Evolutionary conservation across 169 alveolate species (phyloP), one percentile per base, ranked within the genome.

Genomic region (Plasmodium blacklocki): DNA sequence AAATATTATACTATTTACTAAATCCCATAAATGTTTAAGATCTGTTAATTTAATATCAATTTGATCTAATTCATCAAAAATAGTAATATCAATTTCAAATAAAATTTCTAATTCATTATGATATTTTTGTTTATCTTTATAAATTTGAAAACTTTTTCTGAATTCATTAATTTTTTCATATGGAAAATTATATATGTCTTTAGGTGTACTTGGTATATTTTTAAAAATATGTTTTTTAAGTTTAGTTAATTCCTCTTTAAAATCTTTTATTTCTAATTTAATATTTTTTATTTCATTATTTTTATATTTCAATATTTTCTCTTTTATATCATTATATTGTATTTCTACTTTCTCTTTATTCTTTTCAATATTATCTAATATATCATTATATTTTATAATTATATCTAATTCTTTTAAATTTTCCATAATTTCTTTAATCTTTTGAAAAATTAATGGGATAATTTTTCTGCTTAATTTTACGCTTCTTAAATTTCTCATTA

Each of bases 11-110:
- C 96, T 73, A 23, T 96, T 94, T 43, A 96, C 95, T 58, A 97
- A 96, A 93, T 98, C 99, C 99, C 99, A 98, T 87, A 97, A 80
- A 73, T 94, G 94, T 93, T 98, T 97, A 60, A 96, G 74, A 56
- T 95, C 93, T 89, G 92, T 76, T 60, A 97, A 93, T 18, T 97
- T 98, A 49, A 89, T 95, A 76, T 89, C 94, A 64, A 98, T 94
- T 73, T 98, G 99, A 67, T 96, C 96, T 32, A 98, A 95, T 83
- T 96, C 97, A 54, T 96, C 95, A 92, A 97, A 97, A 39, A 94
- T 94, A 43, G 98, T 94, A 91, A 94, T 95, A 83, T 97, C 97
- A 60, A 98, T 95, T 88, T 98, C 99, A 73, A 98, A 97, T 21
- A 98, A 93, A 64, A 96, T 95, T 92, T 98, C 99, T 73, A 98